Base-by-base conservation (phyloP, 2,329 filamentous ascomycete species). In the Orbilia brochopaga region DNA sequence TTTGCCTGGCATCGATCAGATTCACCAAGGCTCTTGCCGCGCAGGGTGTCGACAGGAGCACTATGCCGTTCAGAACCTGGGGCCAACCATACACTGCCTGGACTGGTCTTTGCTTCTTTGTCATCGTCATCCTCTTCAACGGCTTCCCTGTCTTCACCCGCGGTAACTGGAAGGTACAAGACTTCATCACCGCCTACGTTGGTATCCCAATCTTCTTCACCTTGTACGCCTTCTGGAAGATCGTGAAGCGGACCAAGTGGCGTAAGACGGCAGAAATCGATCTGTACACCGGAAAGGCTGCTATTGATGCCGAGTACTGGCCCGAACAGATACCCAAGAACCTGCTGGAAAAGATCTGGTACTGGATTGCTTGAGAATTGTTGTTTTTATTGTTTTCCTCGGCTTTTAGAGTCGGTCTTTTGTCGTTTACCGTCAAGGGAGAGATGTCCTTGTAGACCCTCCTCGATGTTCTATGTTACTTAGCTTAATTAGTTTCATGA, bases 61-160 rank as follows among this genome's bases (percentile, higher is more conserved):
- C 78, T 1, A 79, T 86, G 2, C 85, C 85, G 0, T 87, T 83
- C 80, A 80, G 76, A 56, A 84, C 84, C 0, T 79, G 80, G 0
- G 77, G 83, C 11, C 85, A 87, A 77, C 85, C 89, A 0, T 91
- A 88, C 76, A 86, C 85, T 1, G 84, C 88, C 0, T 90, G 83
- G 76, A 79, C 84, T 60, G 83, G 84, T 8, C 83, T 91, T 1
- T 77, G 84, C 15, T 77, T 86, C 23, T 83, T 91, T 59, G 77
- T 79, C 1, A 79, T 90, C 24, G 81, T 92, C n/a, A 85, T 84
- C 0, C 79, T 92, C 1, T 87, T 90, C 75, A 91, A 91, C 76
- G 90, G 89, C 0, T 93, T 92, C 79, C 84, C 87, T 37, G 85
- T 89, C 13, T 92, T 93, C 78, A 88, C 88, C 78, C 85, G 86